phyloP scores from a whole-genome alignment of 2,329 filamentous ascomycete genomes.

The Paecilomyces formosus region DNA sequence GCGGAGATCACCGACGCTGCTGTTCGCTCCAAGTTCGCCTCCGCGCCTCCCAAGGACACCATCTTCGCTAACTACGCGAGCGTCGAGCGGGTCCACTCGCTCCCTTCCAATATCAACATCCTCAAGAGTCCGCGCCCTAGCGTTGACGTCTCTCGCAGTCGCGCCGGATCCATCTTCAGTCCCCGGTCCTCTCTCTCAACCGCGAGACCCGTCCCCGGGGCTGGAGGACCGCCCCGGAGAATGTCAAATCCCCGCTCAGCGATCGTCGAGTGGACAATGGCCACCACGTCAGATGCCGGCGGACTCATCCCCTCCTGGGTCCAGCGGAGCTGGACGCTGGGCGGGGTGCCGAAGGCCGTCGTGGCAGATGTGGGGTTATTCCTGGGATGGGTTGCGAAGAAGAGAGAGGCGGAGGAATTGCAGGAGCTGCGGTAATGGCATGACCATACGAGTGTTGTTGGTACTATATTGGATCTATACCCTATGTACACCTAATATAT shows the following conservation, averaged over 20 bases:
- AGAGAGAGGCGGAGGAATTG: background rate
- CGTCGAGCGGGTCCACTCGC: conserved; percentile 21
- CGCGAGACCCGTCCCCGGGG: background rate
- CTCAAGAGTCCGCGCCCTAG: background rate
- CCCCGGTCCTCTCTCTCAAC: background rate
- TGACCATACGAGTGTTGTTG: too few relatives aligned
- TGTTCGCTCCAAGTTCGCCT: conserved; percentile 13
- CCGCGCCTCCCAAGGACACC: conserved; percentile 14
- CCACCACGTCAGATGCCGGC: conserved; percentile 28
- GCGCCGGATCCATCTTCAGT: background rate
- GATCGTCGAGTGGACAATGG: conserved; percentile 27
- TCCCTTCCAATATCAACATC: conserved; percentile 2
- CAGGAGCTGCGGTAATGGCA: background rate
- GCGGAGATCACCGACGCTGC: conserved; percentile 7
- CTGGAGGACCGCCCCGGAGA: background rate
- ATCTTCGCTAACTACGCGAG: conserved; percentile 28
- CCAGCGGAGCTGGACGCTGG: conserved; percentile 29
- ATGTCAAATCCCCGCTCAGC: background rate
- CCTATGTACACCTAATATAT: background rate
- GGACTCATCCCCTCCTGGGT: conserved; percentile 29
- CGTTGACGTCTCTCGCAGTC: background rate
- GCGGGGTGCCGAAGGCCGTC: conserved; percentile 28
- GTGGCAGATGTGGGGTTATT: conserved; percentile 33
- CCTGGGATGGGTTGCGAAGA: conserved; percentile 19
- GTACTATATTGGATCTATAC: too few relatives aligned